phyloP scores from a whole-genome alignment of 179 eudicot genomes.

The Silene noctiflora region DNA sequence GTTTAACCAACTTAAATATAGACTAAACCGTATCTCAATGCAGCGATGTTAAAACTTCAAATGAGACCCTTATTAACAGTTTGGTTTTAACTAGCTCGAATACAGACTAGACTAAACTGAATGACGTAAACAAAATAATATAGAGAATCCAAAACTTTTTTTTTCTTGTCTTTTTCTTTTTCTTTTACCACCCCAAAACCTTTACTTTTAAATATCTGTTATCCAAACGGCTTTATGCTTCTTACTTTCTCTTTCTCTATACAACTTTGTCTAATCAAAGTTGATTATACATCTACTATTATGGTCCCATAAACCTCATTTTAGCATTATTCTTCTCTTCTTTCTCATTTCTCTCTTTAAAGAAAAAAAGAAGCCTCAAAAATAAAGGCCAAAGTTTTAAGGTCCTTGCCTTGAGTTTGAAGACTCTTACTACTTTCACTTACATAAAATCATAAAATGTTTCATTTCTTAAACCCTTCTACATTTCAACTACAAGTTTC shows the following conservation, averaged over 20 bases:
- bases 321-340: slow-evolving; percentile 31
- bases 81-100: no score
- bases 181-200: slow-evolving; percentile 24
- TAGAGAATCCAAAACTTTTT: slow-evolving; percentile 26
- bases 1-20: no score
- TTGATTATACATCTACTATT: neutral
- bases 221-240: slow-evolving; percentile 49
- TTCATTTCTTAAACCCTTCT: slow-evolving; percentile 41
- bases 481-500: slow-evolving; percentile 38
- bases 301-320: slow-evolving; percentile 25
- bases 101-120: neutral
- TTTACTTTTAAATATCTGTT: slow-evolving; percentile 57
- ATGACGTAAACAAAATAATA: neutral
- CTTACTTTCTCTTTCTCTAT: slow-evolving; percentile 21
- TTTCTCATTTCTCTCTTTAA: slow-evolving; percentile 25
- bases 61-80: neutral
- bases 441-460: slow-evolving; percentile 35
- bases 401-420: slow-evolving; percentile 62
- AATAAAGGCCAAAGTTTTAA: slow-evolving; percentile 36
- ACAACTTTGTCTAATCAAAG: slow-evolving; percentile 16
- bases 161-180: slow-evolving; percentile 28
- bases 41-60: neutral
- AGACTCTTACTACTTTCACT: slow-evolving; percentile 41
- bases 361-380: slow-evolving; percentile 27
- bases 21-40: no score